Percentiles rank a stretch among this genome's conserved stretches.
Evolutionary conservation across 2,329 filamentous ascomycete species (phyloP).

Genomic region (Laburnicola sp.): DNA sequence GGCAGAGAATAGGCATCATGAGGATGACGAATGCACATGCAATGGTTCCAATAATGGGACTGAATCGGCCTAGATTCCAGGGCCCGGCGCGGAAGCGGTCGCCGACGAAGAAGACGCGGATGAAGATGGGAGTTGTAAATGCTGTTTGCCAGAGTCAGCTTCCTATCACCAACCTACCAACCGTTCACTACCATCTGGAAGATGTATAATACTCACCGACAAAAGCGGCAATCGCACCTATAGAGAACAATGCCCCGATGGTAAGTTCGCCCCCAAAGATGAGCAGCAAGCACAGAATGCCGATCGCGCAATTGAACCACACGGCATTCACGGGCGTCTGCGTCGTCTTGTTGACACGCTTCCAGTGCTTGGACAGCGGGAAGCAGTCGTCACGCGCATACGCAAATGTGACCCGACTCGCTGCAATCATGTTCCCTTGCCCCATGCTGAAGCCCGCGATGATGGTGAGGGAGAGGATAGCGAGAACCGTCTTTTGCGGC

Average conservation of each 20-base stretch:
- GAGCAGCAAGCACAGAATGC: conserved; percentile 63
- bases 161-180: conserved; percentile 1
- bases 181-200: background rate
- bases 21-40: conserved; percentile 64
- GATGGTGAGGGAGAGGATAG: conserved; percentile 67
- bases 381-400: conserved; percentile 74
- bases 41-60: conserved; percentile 59
- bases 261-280: conserved; percentile 66
- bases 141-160: conserved; percentile 27
- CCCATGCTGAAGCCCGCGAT: conserved; percentile 72
- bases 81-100: conserved; percentile 67
- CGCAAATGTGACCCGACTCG: conserved; percentile 70
- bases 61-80: conserved; percentile 67
- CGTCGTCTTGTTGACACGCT: conserved; percentile 62
- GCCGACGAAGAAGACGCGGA: conserved; percentile 63
- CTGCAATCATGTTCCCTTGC: conserved; percentile 71
- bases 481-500: conserved; percentile 61
- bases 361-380: conserved; percentile 62
- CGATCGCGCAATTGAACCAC: conserved; percentile 65
- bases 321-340: conserved; percentile 71
- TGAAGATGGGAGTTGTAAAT: conserved; percentile 62
- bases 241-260: conserved; percentile 70
- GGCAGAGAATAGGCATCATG: conserved; percentile 70
- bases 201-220: conserved; percentile 47
- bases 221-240: conserved; percentile 70